These are phyloP conservation scores for Fusarium oligoseptatum DNA, from an alignment of 2,329 filamentous ascomycete species.

Conservation along the genomic window DNA sequence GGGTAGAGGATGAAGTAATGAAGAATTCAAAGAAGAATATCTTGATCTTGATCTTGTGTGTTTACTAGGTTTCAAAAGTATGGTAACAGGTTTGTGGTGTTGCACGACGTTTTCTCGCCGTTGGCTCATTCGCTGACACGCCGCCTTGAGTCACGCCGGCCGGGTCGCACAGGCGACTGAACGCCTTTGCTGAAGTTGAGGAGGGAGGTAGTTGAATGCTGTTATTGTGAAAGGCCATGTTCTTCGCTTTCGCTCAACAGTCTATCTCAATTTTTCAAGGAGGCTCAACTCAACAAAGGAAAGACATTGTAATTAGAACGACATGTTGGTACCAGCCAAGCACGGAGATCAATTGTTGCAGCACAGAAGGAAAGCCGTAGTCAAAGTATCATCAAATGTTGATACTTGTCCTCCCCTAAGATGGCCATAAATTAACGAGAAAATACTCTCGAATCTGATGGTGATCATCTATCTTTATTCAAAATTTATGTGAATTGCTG, in stretches of 20 bases:
- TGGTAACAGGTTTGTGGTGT: not conserved
- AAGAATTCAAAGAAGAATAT: not conserved
- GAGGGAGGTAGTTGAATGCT: not conserved
- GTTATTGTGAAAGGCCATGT: not conserved
- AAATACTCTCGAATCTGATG: not conserved
- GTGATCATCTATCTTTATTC: not conserved
- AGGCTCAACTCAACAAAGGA: not conserved
- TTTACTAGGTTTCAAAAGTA: not conserved
- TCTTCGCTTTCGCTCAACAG: not conserved
- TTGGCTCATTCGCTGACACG: constrained; percentile 2
- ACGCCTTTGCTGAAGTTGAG: not conserved
- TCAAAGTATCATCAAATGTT: not conserved
- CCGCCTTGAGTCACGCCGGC: constrained; percentile 46
- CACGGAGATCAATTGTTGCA: no score
- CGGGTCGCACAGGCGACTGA: constrained; percentile 11
- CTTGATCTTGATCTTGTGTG: not conserved
- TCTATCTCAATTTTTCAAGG: not conserved
- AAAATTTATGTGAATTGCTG: not conserved
- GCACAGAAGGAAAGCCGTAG: not conserved
- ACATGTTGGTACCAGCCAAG: not conserved
- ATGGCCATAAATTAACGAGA: not conserved
- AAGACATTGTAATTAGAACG: not conserved
- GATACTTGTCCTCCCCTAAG: not conserved
- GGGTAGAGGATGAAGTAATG: not conserved
- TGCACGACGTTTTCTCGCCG: not conserved